A percentile compares a stretch with the other conserved stretches of the same genome.
Evolutionary conservation across 441 rosid species (phyloP).

Genomic region (Croton laevigatus): DNA sequence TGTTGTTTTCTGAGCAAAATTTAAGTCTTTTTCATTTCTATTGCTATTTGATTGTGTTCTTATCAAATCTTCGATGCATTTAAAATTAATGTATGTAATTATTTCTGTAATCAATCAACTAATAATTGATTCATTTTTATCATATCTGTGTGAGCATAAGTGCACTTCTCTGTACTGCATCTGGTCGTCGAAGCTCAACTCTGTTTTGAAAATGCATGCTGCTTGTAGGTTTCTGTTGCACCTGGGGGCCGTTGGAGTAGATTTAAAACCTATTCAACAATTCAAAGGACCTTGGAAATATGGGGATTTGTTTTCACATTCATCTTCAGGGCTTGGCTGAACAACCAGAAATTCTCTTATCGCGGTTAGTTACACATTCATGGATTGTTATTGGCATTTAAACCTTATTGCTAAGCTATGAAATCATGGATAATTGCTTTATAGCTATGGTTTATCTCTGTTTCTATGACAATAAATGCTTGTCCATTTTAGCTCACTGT

Average conservation of each 20-base stretch:
- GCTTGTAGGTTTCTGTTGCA: slow-evolving; percentile 81
- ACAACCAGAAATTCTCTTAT: slow-evolving; percentile 80
- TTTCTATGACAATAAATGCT: background rate
- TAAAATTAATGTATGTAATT: background rate
- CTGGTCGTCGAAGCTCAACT: background rate
- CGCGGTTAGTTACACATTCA: slow-evolving; percentile 47
- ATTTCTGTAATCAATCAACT: background rate
- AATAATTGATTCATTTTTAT: background rate
- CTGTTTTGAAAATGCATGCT: slow-evolving; percentile 11
- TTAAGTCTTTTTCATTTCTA: background rate
- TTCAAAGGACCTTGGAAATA: slow-evolving; percentile 92
- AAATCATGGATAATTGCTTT: background rate
- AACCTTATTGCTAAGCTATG: background rate
- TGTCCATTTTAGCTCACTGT: background rate
- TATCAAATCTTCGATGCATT: background rate
- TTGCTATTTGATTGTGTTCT: background rate
- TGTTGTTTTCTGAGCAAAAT: background rate
- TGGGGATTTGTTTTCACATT: slow-evolving; percentile 87
- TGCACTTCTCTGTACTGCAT: background rate
- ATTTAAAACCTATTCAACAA: slow-evolving; percentile 89
- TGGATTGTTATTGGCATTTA: background rate
- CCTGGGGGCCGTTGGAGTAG: slow-evolving; percentile 97
- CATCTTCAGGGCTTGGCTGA: slow-evolving; percentile 79
- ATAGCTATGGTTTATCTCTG: background rate
- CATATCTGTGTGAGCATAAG: background rate